Evolutionary conservation across 768 basidiomycete genomes (phyloP).

Genomic region (Russula sp.): DNA sequence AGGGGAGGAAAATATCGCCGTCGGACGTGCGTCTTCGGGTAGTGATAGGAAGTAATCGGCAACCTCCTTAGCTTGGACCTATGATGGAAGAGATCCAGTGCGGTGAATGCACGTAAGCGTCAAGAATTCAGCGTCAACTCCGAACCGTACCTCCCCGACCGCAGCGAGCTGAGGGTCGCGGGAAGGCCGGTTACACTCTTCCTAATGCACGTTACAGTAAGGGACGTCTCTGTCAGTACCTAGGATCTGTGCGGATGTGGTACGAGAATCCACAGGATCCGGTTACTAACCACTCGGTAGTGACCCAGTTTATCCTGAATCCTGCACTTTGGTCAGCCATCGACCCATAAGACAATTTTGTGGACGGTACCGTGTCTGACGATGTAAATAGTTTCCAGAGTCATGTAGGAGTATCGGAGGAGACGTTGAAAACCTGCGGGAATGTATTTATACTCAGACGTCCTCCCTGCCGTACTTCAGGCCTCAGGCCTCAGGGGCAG

Average conservation of each 20-base stretch:
- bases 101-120: neutral
- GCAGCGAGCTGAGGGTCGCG: slow-evolving; percentile 73
- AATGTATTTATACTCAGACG: neutral
- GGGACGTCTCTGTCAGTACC: neutral
- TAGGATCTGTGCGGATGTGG: neutral
- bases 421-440: neutral
- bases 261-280: neutral
- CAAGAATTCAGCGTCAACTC: neutral
- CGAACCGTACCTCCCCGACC: slow-evolving; percentile 55
- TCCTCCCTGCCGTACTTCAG: slow-evolving; percentile 6
- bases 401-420: slow-evolving; percentile 29
- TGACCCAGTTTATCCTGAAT: slow-evolving; percentile 73
- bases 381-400: slow-evolving; percentile 65
- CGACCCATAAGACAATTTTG: neutral
- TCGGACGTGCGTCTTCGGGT: slow-evolving; percentile 65
- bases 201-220: too few species aligned
- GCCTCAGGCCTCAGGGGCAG: too few species aligned
- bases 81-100: too few species aligned
- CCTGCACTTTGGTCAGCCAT: slow-evolving; percentile 44
- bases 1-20: slow-evolving; percentile 79
- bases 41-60: slow-evolving; percentile 61
- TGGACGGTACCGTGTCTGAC: slow-evolving; percentile 56
- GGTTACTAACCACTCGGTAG: slow-evolving; percentile 53
- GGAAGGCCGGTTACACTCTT: slow-evolving; percentile 58
- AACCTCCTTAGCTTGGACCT: slow-evolving; percentile 74